Conservation (phyloP, 331 rosid species). For the Stylosanthes scabra region DNA sequence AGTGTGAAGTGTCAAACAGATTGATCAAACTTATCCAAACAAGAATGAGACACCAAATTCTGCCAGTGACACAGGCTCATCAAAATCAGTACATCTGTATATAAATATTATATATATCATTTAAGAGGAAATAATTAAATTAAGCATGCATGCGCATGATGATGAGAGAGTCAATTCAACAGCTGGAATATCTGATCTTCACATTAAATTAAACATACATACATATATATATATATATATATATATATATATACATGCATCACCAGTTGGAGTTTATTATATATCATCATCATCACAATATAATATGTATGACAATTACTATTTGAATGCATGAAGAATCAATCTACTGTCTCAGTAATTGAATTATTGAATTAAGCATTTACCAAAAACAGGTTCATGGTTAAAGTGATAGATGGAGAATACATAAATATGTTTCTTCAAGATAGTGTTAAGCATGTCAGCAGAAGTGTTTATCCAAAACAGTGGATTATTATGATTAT, state of each 20-base stretch:
- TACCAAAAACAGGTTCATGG: neutral
- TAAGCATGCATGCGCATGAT: neutral
- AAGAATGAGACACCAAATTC: neutral
- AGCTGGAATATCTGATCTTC: too few species aligned
- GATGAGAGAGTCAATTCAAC: neutral
- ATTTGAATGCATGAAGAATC: neutral
- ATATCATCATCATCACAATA: neutral
- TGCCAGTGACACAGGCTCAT: neutral
- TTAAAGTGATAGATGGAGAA: neutral
- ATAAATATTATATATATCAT: too few species aligned
- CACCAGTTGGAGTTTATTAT: neutral
- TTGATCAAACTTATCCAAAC: neutral
- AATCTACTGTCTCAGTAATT: neutral
- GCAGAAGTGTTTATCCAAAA: constrained; percentile 34
- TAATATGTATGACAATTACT: neutral
- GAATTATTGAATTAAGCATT: neutral
- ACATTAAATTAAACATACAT: too few species aligned
- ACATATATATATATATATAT: too few species aligned
- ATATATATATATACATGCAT: neutral
- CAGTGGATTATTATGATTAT: neutral
- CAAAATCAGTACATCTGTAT: neutral
- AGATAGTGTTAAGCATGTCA: neutral
- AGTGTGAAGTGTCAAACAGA: neutral
- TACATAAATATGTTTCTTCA: neutral
- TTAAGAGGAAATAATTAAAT: neutral